Evolutionary conservation across 108 stramenopile species (phyloP).

Genomic region (Aureococcus anophagefferens): DNA sequence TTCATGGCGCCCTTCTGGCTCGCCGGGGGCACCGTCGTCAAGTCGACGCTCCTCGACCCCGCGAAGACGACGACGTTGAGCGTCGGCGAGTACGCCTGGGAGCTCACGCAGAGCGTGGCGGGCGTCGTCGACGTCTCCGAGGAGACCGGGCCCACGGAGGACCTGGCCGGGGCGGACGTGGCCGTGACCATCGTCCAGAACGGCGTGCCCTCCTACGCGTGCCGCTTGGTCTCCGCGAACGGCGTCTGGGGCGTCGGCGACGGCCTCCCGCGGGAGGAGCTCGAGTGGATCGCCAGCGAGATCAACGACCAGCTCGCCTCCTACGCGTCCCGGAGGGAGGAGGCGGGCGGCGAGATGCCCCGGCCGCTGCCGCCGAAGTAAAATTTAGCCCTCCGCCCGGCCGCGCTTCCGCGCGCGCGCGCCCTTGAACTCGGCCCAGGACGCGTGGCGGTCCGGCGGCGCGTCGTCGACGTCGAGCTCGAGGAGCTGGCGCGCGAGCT

Average conservation of each 20-base stretch:
- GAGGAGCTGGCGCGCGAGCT: too few species aligned
- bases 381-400: too few species aligned
- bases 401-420: too few species aligned
- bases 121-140: slow-evolving; percentile 6
- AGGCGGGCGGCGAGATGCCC: too few species aligned
- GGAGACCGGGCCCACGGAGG: slow-evolving; percentile 22
- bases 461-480: too few species aligned
- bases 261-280: slow-evolving; percentile 12
- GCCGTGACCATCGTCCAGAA: slow-evolving; percentile 20
- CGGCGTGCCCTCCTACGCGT: slow-evolving; percentile 20
- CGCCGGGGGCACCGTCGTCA: slow-evolving; percentile 32
- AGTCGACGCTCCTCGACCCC: slow-evolving; percentile 29
- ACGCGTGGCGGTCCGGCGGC: too few species aligned
- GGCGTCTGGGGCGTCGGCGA: slow-evolving; percentile 1
- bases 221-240: slow-evolving; percentile 1
- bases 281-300: slow-evolving; percentile 11
- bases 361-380: too few species aligned
- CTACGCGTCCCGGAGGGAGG: too few species aligned
- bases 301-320: slow-evolving; percentile 8
- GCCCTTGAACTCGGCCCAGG: too few species aligned
- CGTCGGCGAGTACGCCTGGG: slow-evolving; percentile 37
- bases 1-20: slow-evolving; percentile 42
- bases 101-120: slow-evolving; percentile 17
- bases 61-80: slow-evolving; percentile 12
- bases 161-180: slow-evolving; percentile 18